A percentile compares a stretch with the other conserved stretches of the same genome.
Conservation (phyloP, 2,329 filamentous ascomycete species). For the Dactylellina parvicollis region DNA sequence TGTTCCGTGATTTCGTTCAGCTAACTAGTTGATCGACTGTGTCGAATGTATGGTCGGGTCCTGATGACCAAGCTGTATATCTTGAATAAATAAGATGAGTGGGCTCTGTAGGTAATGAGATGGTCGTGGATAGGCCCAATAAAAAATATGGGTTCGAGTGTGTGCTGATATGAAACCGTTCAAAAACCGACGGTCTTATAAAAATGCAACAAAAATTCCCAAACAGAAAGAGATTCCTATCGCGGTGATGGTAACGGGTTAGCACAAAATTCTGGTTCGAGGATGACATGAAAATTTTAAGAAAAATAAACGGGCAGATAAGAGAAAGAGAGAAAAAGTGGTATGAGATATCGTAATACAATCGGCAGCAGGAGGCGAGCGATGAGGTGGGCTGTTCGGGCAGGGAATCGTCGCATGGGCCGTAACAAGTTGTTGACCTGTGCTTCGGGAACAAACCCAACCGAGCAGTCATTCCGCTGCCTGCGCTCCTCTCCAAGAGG, state of each 20-base stretch:
- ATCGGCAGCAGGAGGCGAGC: constrained; percentile 36
- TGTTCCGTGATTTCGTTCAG: too few species aligned
- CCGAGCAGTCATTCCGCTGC: constrained; percentile 17
- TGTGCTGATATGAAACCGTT: constrained; percentile 23
- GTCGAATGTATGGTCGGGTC: neutral
- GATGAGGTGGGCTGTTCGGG: neutral
- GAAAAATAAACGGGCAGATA: too few species aligned
- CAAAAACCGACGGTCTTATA: constrained; percentile 11
- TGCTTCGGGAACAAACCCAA: constrained; percentile 12
- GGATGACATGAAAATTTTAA: neutral
- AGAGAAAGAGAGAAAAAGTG: neutral
- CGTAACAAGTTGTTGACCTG: neutral
- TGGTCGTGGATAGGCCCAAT: too few species aligned
- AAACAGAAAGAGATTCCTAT: neutral
- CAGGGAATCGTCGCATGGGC: constrained; percentile 8
- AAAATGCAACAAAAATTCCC: neutral
- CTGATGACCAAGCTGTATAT: too few species aligned
- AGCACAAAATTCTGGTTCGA: too few species aligned
- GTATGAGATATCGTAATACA: neutral
- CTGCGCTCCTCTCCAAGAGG: constrained; percentile 39
- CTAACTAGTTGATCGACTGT: constrained; percentile 12
- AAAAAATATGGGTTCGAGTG: too few species aligned
- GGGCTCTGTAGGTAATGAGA: too few species aligned
- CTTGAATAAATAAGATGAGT: too few species aligned
- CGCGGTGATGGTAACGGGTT: too few species aligned